Percentiles rank a stretch among this genome's conserved stretches.
phyloP scores from a whole-genome alignment of 768 basidiomycete genomes.

The Tulasnella sp. region DNA sequence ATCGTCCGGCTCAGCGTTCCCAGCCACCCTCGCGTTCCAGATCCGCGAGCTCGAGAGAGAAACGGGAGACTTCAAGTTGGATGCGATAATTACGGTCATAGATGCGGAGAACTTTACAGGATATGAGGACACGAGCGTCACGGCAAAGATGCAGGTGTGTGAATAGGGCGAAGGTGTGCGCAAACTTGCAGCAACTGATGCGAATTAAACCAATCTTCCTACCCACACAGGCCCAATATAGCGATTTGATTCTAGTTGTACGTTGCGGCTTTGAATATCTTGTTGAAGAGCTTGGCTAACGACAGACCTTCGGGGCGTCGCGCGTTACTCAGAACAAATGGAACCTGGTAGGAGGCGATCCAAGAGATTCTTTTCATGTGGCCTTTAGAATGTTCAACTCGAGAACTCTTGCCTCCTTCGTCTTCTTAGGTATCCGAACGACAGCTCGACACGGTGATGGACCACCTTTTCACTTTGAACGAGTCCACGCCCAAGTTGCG shows the following conservation, averaged over 20 bases:
- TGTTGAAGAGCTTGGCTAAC: not conserved
- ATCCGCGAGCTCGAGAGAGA: slow-evolving; percentile 85
- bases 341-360: slow-evolving; percentile 54
- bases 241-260: slow-evolving; percentile 83
- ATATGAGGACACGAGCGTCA: slow-evolving; percentile 88
- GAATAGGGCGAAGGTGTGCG: too few species aligned
- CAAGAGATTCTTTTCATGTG: slow-evolving; percentile 1
- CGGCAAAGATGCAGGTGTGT: slow-evolving; percentile 84
- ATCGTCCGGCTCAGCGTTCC: slow-evolving; percentile 93
- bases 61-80: slow-evolving; percentile 72
- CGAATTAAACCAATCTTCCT: slow-evolving; percentile 29
- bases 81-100: slow-evolving; percentile 87
- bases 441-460: slow-evolving; percentile 74
- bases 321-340: slow-evolving; percentile 68
- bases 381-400: not conserved
- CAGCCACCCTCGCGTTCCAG: slow-evolving; percentile 91
- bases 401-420: not conserved
- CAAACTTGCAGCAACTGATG: slow-evolving; percentile 31
- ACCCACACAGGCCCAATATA: slow-evolving; percentile 64
- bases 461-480: slow-evolving; percentile 85
- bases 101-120: slow-evolving; percentile 89
- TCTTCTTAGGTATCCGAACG: slow-evolving; percentile 51
- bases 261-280: too few species aligned
- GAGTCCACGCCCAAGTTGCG: slow-evolving; percentile 83
- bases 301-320: not conserved